phyloP scores from a whole-genome alignment of 805 yeast species.

The Wickerhamomyces strasburgensis region DNA sequence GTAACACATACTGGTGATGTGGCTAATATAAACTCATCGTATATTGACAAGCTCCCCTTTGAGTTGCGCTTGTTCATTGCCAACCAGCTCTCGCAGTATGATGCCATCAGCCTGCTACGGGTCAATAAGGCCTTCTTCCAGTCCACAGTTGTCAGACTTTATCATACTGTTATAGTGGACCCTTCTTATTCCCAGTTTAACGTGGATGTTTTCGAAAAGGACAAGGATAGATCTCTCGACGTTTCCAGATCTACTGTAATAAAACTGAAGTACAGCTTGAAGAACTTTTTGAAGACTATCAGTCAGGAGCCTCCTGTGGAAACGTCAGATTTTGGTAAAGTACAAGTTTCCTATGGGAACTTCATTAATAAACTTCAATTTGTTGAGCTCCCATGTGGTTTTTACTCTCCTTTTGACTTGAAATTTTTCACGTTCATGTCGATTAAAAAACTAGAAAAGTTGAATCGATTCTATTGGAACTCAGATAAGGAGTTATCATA shows the following conservation, averaged over 20 bases:
- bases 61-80: slow-evolving; percentile 33
- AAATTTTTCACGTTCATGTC: slow-evolving; percentile 27
- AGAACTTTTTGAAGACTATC: slow-evolving; percentile 28
- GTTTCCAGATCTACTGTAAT: slow-evolving; percentile 15
- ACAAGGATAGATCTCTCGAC: slow-evolving; percentile 7
- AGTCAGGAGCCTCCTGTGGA: slow-evolving; percentile 5
- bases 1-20: no score
- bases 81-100: slow-evolving; percentile 34
- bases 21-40: no score
- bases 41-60: slow-evolving; percentile 31
- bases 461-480: slow-evolving; percentile 27
- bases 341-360: slow-evolving; percentile 7
- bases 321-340: not conserved
- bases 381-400: slow-evolving; percentile 37
- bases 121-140: slow-evolving; percentile 28
- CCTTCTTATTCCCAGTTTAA: slow-evolving; percentile 35
- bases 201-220: slow-evolving; percentile 31
- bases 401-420: slow-evolving; percentile 30
- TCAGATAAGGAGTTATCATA: slow-evolving; percentile 32
- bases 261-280: slow-evolving; percentile 36
- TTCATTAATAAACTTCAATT: slow-evolving; percentile 29
- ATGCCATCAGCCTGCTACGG: slow-evolving; percentile 30
- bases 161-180: slow-evolving; percentile 26
- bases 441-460: slow-evolving; percentile 23
- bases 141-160: slow-evolving; percentile 32